Base-by-base conservation (phyloP, 106 monocot species). In the Alisma plantagoaquatica region DNA sequence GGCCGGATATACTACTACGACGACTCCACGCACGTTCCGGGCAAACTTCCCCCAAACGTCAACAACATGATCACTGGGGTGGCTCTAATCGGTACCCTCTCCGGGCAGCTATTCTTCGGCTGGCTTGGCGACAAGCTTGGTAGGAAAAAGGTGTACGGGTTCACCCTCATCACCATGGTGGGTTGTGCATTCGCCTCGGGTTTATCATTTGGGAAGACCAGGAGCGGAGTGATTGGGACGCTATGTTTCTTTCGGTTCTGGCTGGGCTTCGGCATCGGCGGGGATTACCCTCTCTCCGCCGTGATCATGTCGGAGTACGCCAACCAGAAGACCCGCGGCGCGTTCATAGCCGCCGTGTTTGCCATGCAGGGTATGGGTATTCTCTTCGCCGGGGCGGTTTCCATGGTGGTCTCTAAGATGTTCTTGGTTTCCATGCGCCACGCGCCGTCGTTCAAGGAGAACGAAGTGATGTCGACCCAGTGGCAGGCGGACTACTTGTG, bases 301-400 rank as follows among this genome's bases (percentile, higher is more conserved):
- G 43, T 42, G 25, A 57, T 57, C 57, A 57, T 57, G 57, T 57
- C 41, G 4, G 57, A 57, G 57, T 57, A 57, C 23, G 57, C 57
- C 38, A 57, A 57, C 57, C 38, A 57, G 57, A 38, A 41, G 23
- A 57, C 57, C n/a, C 57, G 41, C 8, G 41, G 57, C 10, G 35
- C 57, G 2, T 57, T 57, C 57, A 57, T 57, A 10, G 41, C n/a
- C n/a, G n/a, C n/a, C n/a, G n/a, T n/a, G n/a, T n/a, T n/a, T n/a
- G n/a, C n/a, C n/a, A n/a, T n/a, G n/a, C n/a, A n/a, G 60, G 74
- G 73, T 9, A 49, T 76, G 16, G 66, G 60, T 6, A 60, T 61
- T 41, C 32, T 67, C 30, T 67, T 67, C 35, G 54, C 61, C 0
- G 60, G 60, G 17, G 42, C 63, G 10, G 63, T 62, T 18, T 67